phyloP scores from a whole-genome alignment of 2,329 filamentous ascomycete genomes.

The Colletotrichum sp. region DNA sequence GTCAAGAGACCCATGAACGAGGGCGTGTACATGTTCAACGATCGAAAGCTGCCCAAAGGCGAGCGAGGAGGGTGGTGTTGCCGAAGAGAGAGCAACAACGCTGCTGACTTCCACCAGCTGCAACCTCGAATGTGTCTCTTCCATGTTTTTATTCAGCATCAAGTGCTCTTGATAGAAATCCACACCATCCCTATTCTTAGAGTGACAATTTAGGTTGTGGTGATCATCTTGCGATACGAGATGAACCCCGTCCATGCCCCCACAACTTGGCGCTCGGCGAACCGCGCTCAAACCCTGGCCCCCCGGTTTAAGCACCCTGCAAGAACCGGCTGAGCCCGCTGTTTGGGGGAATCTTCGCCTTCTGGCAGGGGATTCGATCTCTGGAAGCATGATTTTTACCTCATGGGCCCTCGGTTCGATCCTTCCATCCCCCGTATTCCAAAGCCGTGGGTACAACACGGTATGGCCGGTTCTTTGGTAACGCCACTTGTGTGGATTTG shows the following conservation, averaged over 20 bases:
- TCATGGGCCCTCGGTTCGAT: neutral
- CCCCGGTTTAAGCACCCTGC: neutral
- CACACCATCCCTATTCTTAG: constrained; percentile 3
- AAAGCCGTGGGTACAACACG: neutral
- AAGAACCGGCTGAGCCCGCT: neutral
- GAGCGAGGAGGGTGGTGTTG: neutral
- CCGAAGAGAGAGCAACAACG: neutral
- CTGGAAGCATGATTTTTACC: neutral
- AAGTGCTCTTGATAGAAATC: neutral
- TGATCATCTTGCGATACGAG: neutral
- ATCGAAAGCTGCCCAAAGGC: neutral
- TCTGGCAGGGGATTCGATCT: fast-evolving
- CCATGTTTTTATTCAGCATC: neutral
- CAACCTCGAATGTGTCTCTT: neutral
- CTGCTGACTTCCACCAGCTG: neutral
- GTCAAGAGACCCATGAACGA: constrained; percentile 3
- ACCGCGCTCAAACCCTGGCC: neutral
- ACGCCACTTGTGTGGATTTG: neutral
- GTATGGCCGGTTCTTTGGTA: neutral
- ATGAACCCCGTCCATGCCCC: constrained; percentile 10
- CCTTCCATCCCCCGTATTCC: neutral
- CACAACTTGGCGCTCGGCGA: constrained; percentile 1
- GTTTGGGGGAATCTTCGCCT: neutral
- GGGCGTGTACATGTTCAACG: neutral
- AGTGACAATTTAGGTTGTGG: neutral